Evolutionary conservation across 129 eudicot genomes (phyloP), one percentile per base, ranked within the genome.

Genomic region (Pulicaria dysenterica): DNA sequence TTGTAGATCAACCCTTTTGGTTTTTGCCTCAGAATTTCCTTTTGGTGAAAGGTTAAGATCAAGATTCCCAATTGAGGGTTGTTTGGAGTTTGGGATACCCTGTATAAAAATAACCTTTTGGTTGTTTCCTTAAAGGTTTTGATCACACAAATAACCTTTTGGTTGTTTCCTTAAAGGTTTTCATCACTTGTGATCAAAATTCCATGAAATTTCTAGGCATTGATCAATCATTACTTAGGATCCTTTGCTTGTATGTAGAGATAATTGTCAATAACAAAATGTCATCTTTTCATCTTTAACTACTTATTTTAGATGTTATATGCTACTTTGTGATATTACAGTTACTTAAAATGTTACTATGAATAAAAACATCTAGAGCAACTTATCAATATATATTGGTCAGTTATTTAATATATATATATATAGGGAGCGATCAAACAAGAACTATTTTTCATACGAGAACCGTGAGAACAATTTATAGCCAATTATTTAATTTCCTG

Each of bases 231-330:
- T 70, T n/a, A 62, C 59, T 65, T 51, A 50, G 72, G 51, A 61
- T 70, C 58, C 40, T 62, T 62, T 16, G 64, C 51, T 70, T 78
- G 77, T 78, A 70, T 53, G 37, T 78, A 62, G 58, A 78, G 12
- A 77, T 77, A 53, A 50, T 53, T 78, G 82, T 73, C 72, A 70
- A 78, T 78, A 70, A 73, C 13, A 45, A 53, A 59, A 38, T 53
- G 67, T 57, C 31, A 36, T 7, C 15, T 44, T 61, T 63, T 70
- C 51, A 45, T 76, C 64, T 70, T 51, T 37, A 62, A 64, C 67
- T 37, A 46, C 31, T 24, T 24, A 24, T 24, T 24, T 24, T 58
- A 58, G 61, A 56, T 59, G 6, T 51, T 40, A 14, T 19, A 50
- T 4, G 42, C 12, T 71, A 55, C 17, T 48, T 45, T 58, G 48